Evolutionary conservation across 768 basidiomycete species (phyloP), one percentile per base, ranked within the genome.

Genomic region (Cystobasidium onofrii): DNA sequence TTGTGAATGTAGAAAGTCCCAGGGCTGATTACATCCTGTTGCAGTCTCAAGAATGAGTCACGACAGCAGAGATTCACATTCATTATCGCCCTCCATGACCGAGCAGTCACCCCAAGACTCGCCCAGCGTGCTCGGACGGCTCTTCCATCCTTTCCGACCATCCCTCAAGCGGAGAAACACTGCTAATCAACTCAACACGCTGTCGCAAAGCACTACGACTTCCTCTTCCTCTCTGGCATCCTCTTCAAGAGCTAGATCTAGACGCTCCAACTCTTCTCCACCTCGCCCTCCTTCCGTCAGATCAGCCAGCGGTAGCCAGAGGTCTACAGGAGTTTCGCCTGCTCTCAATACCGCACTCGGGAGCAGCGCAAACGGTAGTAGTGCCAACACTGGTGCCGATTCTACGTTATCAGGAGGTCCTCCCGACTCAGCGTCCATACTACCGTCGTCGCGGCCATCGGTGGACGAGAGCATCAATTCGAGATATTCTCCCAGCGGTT

Each of bases 121-220:
- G 57, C 57, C 57, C 13, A 39, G 57, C 57, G 29, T 67, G 7
- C 33, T 67, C 6, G 65, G 31, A 50, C 39, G 65, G 6, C 41
- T 67, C 50, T 27, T 67, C 20, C 44, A 67, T 39, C 44, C 65
- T n/a, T 52, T 67, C 29, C 39, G 65, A 1, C 57, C 83, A 85
- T 81, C 80, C 80, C 27, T 69, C 60, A 15, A 75, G 57, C 9
- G 71, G 44, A 31, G 55, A 25, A 18, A 73, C n/a, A 41, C 69
- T 10, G 65, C 39, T 13, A 25, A 67, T 25, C 36, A 29, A 33
- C 43, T 31, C 31, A 61, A 39, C 15, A 31, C 57, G n/a, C 67
- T 64, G 60, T 62, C 52, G 46, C 46, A 65, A n/a, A 25, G 54
- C 15, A 65, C 20, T 18, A 23, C 57, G n/a, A 43, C 36, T 7